Evolutionary conservation across 345 rosid species (phyloP).

Genomic region (Citrus sinensis): DNA sequence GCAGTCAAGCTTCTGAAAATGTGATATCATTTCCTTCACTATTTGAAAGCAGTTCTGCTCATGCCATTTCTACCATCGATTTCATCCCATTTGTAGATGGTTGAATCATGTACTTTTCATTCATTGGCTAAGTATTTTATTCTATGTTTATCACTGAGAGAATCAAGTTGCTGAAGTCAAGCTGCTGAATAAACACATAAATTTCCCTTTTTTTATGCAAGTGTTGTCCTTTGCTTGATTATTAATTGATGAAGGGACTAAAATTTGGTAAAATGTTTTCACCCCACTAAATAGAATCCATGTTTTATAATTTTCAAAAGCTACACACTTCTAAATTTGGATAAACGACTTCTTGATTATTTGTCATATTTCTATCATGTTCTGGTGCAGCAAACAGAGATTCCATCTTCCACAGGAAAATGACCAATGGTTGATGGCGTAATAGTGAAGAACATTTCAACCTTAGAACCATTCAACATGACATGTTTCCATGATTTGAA

Average conservation of each 20-base stretch:
- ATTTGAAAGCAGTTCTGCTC: not conserved
- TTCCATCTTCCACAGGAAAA: not conserved
- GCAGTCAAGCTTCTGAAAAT: not conserved
- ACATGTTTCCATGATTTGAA: not conserved
- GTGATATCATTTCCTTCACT: not conserved
- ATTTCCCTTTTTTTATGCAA: too few relatives aligned
- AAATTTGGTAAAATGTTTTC: not conserved
- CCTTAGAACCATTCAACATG: not conserved
- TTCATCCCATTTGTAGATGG: conserved; percentile 18
- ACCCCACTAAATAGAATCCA: not conserved
- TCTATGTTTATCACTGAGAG: not conserved
- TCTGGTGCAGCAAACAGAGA: not conserved
- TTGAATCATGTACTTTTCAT: conserved; percentile 9
- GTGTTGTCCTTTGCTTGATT: too few relatives aligned
- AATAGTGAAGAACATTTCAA: not conserved
- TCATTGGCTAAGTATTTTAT: conserved; percentile 11
- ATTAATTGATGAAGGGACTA: not conserved
- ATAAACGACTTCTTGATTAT: not conserved
- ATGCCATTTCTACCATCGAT: conserved; percentile 14
- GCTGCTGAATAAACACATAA: too few relatives aligned
- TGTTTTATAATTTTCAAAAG: not conserved
- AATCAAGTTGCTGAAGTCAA: too few relatives aligned
- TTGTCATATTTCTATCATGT: not conserved
- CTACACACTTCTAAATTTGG: not conserved
- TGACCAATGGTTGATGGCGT: not conserved